Base-by-base conservation (phyloP, 2,329 filamentous ascomycete genomes). In the Tolypocladium pustulatum region DNA sequence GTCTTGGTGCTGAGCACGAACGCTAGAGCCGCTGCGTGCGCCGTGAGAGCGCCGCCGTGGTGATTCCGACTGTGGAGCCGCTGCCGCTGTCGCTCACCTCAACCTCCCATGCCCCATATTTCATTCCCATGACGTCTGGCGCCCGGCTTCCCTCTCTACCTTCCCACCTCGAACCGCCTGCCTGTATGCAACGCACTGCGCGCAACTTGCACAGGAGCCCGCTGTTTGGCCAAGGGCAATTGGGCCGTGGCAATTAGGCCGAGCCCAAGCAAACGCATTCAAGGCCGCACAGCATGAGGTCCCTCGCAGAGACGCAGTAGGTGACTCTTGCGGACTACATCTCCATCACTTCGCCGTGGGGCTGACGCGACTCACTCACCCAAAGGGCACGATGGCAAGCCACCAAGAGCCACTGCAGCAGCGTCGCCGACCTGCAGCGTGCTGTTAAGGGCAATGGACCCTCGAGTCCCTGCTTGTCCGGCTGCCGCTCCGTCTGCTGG, bases 401-500 rank as follows among this genome's bases (percentile, higher is more conserved):
- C 65, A 85, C 87, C 41, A 80, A 84, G 67, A 76, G 74, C 64
- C 76, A 84, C 67, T 79, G 81, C 64, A 75, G 78, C 58, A 82
- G 78, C 66, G 75, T 88, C 60, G 73, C 75, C n/a, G 81, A 85
- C 61, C 76, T 91, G 58, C 85, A 82, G 72, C 78, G 78, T 63
- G 83, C 84, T n/a, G 80, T 90, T 57, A 83, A 80, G 70, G 75
- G 81, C 62, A 81, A 85, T 65, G 81, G 81, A 22, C 71, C 80
- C 20, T 72, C 72, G 13, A 88, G 81, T 66, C 84, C 87, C 55
- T 91, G 88, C 69, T 75, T 85, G 57, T 78, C 85, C 54, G 91
- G 90, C 17, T 83, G 91, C 63, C 85, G 92, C 58, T 97, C 93
- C 3, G 81, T 95, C 41, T 96, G 89, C 73, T 97, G 93, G 93